Conservation (phyloP, 2,329 filamentous ascomycete species). For the Xylariaceae sp. region DNA sequence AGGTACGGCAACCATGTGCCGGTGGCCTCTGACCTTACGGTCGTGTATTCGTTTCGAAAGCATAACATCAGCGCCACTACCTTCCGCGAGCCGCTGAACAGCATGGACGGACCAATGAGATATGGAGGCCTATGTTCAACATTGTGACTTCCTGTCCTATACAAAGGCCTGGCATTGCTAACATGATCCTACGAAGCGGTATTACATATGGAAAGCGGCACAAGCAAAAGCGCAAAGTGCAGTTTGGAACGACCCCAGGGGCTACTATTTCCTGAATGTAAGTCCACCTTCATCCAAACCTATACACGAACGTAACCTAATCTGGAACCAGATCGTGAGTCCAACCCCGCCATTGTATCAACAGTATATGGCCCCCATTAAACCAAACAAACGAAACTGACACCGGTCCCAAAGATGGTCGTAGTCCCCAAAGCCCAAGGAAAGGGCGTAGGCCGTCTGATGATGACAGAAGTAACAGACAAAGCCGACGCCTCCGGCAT, state of each 20-base stretch:
- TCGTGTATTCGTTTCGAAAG: too few relatives aligned
- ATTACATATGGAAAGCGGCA: conserved; percentile 68
- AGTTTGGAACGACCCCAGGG: conserved; percentile 61
- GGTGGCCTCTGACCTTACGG: too few relatives aligned
- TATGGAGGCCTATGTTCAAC: too few relatives aligned
- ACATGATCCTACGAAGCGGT: conserved; percentile 41
- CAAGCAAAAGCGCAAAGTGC: conserved; percentile 59
- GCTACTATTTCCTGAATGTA: conserved; percentile 70
- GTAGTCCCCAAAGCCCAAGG: conserved; percentile 63
- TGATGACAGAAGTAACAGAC: conserved; percentile 61
- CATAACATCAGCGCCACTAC: too few relatives aligned
- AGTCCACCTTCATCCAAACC: background rate
- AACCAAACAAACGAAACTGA: background rate
- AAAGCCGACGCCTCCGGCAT: conserved; percentile 61
- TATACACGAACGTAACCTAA: too few relatives aligned
- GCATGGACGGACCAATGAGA: too few relatives aligned
- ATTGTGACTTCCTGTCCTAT: background rate
- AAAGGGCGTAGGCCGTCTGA: conserved; percentile 59
- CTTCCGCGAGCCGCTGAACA: too few relatives aligned
- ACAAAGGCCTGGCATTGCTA: too few relatives aligned
- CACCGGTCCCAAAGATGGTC: conserved; percentile 51
- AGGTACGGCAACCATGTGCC: too few relatives aligned
- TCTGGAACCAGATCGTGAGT: too few relatives aligned
- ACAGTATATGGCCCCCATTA: background rate
- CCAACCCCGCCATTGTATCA: too few relatives aligned